Conservation (phyloP, 768 basidiomycete genomes). For the Hericium rajendrae region DNA sequence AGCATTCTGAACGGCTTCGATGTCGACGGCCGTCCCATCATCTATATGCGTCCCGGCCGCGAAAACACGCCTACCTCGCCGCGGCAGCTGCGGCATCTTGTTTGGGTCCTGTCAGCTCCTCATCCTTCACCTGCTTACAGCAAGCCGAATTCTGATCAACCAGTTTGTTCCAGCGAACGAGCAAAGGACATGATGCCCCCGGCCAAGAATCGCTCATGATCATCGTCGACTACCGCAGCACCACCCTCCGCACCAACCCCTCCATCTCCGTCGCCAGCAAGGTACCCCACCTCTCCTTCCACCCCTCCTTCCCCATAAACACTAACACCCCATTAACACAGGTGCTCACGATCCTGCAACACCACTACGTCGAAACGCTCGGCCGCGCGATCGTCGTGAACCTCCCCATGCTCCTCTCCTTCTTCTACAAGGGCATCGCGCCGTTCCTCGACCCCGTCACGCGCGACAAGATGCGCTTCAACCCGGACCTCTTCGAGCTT, state of each 20-base stretch:
- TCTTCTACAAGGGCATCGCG: constrained; percentile 76
- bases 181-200: constrained; percentile 85
- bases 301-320: constrained; percentile 71
- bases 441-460: constrained; percentile 87
- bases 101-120: constrained; percentile 59
- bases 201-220: constrained; percentile 79
- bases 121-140: background rate
- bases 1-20: constrained; percentile 84
- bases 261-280: constrained; percentile 74
- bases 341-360: constrained; percentile 72
- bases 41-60: constrained; percentile 82
- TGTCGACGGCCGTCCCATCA: constrained; percentile 73
- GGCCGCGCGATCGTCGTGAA: constrained; percentile 80
- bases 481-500: constrained; percentile 71
- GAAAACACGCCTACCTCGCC: constrained; percentile 76
- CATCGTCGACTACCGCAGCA: constrained; percentile 78
- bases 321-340: constrained; percentile 73
- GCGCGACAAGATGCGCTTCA: constrained; percentile 89
- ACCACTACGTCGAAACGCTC: constrained; percentile 84
- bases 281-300: constrained; percentile 73
- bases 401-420: constrained; percentile 61
- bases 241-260: constrained; percentile 75
- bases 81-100: constrained; percentile 75
- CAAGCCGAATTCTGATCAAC: background rate
- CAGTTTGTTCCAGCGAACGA: constrained; percentile 48